These are phyloP conservation scores for Vitis labrusca DNA, from an alignment of 164 flowering plant species.

Conservation along the genomic window DNA sequence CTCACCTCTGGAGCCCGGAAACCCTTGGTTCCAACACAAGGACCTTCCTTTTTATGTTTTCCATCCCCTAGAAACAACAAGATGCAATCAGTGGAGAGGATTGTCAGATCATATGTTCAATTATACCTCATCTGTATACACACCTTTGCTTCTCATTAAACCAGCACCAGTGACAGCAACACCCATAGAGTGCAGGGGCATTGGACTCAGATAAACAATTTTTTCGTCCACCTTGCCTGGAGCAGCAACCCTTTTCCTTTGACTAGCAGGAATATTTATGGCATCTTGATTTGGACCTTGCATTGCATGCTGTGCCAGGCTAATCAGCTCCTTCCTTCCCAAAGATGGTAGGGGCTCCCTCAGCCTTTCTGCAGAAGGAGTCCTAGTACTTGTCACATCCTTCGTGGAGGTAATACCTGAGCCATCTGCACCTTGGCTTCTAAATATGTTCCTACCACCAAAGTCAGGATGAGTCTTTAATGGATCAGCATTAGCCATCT, in stretches of 20 bases:
- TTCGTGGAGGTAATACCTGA: conserved; percentile 84
- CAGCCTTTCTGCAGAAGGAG: conserved; percentile 65
- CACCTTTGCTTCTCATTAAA: conserved; percentile 55
- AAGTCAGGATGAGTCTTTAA: conserved; percentile 29
- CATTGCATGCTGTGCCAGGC: conserved; percentile 62
- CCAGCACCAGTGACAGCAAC: conserved; percentile 54
- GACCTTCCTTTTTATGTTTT: conserved; percentile 74
- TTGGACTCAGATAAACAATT: conserved; percentile 59
- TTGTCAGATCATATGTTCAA: too few relatives aligned
- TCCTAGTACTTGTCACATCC: conserved; percentile 68
- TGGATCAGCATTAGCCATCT: conserved; percentile 23
- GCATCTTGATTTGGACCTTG: conserved; percentile 42
- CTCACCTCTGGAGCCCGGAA: conserved; percentile 98
- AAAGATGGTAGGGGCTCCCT: conserved; percentile 69
- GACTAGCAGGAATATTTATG: conserved; percentile 38
- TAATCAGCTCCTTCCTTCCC: conserved; percentile 80
- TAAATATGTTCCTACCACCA: conserved; percentile 29
- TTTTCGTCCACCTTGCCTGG: conserved; percentile 42
- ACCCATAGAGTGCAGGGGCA: conserved; percentile 73
- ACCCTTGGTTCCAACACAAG: conserved; percentile 96
- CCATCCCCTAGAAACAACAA: conserved; percentile 48
- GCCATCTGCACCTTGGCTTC: conserved; percentile 84
- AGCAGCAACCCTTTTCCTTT: conserved; percentile 84
- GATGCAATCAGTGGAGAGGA: neutral
- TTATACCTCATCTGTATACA: neutral